Conservation (phyloP, 331 rosid species). For the Quercus lobata region DNA sequence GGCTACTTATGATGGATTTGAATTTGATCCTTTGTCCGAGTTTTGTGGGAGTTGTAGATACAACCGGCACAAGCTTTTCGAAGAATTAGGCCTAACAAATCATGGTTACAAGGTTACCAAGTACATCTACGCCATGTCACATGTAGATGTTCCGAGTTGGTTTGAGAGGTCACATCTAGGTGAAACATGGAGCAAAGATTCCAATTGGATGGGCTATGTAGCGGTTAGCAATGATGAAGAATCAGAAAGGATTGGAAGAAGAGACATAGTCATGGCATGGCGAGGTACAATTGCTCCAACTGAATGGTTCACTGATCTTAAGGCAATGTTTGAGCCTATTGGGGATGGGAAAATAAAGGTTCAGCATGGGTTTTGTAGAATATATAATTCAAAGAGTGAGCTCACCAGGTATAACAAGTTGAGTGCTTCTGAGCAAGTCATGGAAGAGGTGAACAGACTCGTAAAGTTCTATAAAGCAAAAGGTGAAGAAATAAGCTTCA, state of each 20-base stretch:
- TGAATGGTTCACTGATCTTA: slow-evolving; percentile 39
- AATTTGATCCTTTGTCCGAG: slow-evolving; percentile 29
- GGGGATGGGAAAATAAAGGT: slow-evolving; percentile 28
- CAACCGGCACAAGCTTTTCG: slow-evolving; percentile 19
- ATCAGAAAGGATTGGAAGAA: slow-evolving; percentile 26
- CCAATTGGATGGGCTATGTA: slow-evolving; percentile 50
- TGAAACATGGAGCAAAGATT: slow-evolving; percentile 37
- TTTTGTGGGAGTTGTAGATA: slow-evolving; percentile 43
- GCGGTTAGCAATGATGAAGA: slow-evolving; percentile 37
- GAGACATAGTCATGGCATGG: slow-evolving; percentile 42
- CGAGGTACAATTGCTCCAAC: slow-evolving; percentile 39
- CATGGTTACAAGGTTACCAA: slow-evolving; percentile 32
- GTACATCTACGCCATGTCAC: slow-evolving; percentile 42
- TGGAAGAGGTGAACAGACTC: slow-evolving; percentile 27
- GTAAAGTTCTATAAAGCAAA: slow-evolving; percentile 11
- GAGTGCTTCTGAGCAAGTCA: slow-evolving; percentile 45
- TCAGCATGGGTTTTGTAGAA: slow-evolving; percentile 33
- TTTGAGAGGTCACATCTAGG: slow-evolving; percentile 32
- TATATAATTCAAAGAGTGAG: slow-evolving; percentile 36
- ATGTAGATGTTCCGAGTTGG: slow-evolving; percentile 35
- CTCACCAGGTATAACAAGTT: slow-evolving; percentile 30
- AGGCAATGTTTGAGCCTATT: slow-evolving; percentile 27
- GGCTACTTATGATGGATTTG: no score
- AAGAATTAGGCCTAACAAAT: slow-evolving; percentile 20
- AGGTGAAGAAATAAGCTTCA: slow-evolving; percentile 35